phyloP scores from a whole-genome alignment of 139 green algal species.

The Tetratostichococcus sp. region DNA sequence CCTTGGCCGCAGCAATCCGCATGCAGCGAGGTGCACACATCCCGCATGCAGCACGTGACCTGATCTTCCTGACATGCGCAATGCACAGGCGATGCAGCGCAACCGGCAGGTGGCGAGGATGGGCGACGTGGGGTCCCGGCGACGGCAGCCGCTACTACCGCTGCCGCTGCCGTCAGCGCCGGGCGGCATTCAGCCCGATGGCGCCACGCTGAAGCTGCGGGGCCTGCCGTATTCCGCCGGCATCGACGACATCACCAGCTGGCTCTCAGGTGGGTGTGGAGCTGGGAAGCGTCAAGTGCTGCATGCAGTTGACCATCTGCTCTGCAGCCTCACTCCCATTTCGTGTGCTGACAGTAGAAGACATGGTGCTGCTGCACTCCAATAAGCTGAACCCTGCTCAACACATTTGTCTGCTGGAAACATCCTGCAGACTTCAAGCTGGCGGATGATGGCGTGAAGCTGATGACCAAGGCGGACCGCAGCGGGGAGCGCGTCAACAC shows the following conservation, averaged over 20 bases:
- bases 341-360: too few relatives aligned
- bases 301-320: too few relatives aligned
- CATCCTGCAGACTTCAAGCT: constrained; percentile 38
- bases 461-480: constrained; percentile 20
- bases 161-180: constrained; percentile 1
- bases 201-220: constrained; percentile 63
- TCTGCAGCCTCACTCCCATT: too few relatives aligned
- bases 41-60: too few relatives aligned
- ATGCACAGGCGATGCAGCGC: background rate
- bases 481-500: constrained; percentile 19
- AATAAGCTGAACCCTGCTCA: too few relatives aligned
- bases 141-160: background rate
- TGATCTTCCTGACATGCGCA: too few relatives aligned
- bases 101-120: background rate
- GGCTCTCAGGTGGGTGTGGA: constrained; percentile 32
- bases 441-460: constrained; percentile 25
- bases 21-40: too few relatives aligned
- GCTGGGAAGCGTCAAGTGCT: too few relatives aligned
- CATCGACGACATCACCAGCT: constrained; percentile 39
- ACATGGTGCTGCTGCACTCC: too few relatives aligned
- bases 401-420: too few relatives aligned
- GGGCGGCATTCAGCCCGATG: constrained; percentile 5
- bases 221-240: constrained; percentile 78
- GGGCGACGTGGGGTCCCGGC: background rate
- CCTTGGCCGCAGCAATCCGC: too few relatives aligned